Evolutionary conservation across 768 basidiomycete genomes (phyloP), one percentile per base, ranked within the genome.

Genomic region (Megacollybia marginata): DNA sequence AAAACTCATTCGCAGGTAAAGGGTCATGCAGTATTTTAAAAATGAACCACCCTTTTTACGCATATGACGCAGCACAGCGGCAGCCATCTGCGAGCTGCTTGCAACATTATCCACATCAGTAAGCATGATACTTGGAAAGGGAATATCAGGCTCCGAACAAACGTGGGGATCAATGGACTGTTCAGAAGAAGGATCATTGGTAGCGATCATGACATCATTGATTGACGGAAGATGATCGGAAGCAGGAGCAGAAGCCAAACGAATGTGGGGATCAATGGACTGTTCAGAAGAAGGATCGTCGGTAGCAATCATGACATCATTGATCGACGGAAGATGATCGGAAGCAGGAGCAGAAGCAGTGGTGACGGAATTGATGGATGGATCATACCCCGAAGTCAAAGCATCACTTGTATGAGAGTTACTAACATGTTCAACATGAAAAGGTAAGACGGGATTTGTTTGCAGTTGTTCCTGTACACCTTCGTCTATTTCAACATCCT

Each of bases 11-110:
- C 2, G 23, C 10, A 61, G 33, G n/a, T 18, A 4, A 36, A 55
- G 28, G 59, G 59, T 28, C 23, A 6, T 28, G 23, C 9, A 48
- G 53, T 31, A 60, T 44, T 23, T 58, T 34, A 23, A 62, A 40
- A 36, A 57, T 7, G 46, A 42, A 8, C 54, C 51, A 12, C 55
- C 54, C 36, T 51, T 52, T 19, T 54, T 23, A 9, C 54, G 53
- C 6, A 62, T 9, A 48, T 63, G 62, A 0, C 54, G 49, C 13
- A 63, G 13, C 0, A 59, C 62, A 13, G 59, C 60, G 1, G 59
- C 52, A 4, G 50, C 46, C n/a, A 60, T 45, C 28, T 53, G 50
- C 15, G 53, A 47, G 4, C 52, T 33, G 4, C 53, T 45, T 6
- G 53, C 55, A 28, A 51, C 35, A 1, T 49, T 55, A 18, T 59